phyloP scores from a whole-genome alignment of 1,284 basidiomycete species.

The Ceratobasidium theobromae region DNA sequence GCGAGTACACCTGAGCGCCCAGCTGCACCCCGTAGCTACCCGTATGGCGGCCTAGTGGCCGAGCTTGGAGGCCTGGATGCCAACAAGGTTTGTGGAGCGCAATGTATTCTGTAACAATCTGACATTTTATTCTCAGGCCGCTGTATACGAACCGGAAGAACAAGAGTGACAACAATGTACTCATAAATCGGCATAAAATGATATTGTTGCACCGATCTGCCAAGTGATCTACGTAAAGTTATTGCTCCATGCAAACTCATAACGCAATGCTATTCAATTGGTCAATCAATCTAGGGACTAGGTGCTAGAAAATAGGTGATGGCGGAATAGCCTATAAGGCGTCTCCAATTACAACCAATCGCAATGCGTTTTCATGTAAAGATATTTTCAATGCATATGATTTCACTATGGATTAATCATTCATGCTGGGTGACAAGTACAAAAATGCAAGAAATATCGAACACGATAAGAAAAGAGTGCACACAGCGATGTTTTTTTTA shows the following conservation, averaged over 20 bases:
- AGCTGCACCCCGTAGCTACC: slow-evolving; percentile 67
- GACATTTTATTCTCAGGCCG: slow-evolving; percentile 1
- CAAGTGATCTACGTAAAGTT: too few species aligned
- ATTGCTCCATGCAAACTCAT: too few species aligned
- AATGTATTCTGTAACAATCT: background rate
- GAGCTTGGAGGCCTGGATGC: slow-evolving; percentile 74
- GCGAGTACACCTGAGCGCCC: slow-evolving; percentile 58
- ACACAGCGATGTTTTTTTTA: slow-evolving; percentile 10
- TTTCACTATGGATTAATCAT: background rate
- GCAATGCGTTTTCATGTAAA: too few species aligned
- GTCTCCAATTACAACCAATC: too few species aligned
- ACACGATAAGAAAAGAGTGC: slow-evolving; percentile 5
- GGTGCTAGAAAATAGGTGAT: too few species aligned
- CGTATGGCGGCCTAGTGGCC: slow-evolving; percentile 65
- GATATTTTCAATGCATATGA: too few species aligned
- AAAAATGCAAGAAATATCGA: background rate
- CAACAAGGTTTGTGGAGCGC: slow-evolving; percentile 59
- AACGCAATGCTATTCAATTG: too few species aligned
- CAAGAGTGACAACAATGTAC: slow-evolving; percentile 12
- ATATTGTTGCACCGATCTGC: background rate
- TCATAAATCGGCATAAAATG: background rate
- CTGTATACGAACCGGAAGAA: slow-evolving; percentile 19
- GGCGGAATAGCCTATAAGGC: too few species aligned
- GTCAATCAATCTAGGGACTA: too few species aligned
- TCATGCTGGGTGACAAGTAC: slow-evolving; percentile 11